phyloP scores from a whole-genome alignment of 768 basidiomycete genomes.

The Terana coerulea region DNA sequence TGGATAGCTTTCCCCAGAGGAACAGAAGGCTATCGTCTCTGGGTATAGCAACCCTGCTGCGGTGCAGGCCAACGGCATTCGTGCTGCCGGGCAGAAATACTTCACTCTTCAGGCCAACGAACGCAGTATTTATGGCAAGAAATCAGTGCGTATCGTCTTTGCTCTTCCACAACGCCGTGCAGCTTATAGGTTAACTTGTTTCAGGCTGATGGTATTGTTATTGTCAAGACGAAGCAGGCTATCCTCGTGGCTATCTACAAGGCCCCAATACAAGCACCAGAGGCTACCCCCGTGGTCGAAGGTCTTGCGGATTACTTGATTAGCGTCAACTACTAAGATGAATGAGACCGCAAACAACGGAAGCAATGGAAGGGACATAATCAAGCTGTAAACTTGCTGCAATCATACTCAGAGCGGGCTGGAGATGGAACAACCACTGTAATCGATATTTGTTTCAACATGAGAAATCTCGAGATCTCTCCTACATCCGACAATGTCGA shows the following conservation, averaged over 20 bases:
- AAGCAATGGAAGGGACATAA: background rate
- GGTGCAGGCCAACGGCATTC: constrained; percentile 57
- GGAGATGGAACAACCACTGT: background rate
- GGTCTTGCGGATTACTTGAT: constrained; percentile 77
- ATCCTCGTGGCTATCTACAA: constrained; percentile 76
- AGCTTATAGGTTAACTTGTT: too few relatives aligned
- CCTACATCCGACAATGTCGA: too few relatives aligned
- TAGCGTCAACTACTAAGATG: constrained; percentile 50
- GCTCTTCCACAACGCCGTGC: background rate
- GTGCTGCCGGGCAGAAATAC: constrained; percentile 69
- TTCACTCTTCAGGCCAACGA: constrained; percentile 51
- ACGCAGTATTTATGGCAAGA: constrained; percentile 72
- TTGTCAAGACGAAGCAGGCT: constrained; percentile 85
- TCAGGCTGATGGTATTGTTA: constrained; percentile 69
- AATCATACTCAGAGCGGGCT: background rate
- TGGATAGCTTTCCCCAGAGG: constrained; percentile 54
- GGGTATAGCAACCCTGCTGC: constrained; percentile 39
- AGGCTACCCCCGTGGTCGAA: constrained; percentile 65
- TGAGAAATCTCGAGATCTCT: background rate
- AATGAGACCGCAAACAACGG: too few relatives aligned
- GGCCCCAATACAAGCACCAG: constrained; percentile 59
- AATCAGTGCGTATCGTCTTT: constrained; percentile 49
- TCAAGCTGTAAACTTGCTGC: constrained; percentile 1
- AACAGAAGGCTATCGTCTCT: constrained; percentile 55
- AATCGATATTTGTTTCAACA: background rate